Evolutionary conservation across 345 rosid species (phyloP).

Genomic region (Cardamine occulta): DNA sequence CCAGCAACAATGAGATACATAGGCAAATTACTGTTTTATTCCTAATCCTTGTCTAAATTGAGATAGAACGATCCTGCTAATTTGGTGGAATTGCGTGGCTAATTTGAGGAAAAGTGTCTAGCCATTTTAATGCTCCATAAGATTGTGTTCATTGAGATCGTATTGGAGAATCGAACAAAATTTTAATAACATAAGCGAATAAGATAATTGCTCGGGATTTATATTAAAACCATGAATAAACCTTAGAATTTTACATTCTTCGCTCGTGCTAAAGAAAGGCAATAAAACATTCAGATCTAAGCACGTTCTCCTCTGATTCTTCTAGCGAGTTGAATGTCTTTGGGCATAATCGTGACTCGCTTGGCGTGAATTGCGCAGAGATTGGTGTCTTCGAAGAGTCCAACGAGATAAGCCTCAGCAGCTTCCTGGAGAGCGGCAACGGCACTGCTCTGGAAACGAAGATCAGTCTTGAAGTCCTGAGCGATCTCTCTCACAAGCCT

Average conservation of each 20-base stretch:
- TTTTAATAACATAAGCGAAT: neutral
- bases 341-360: conserved; percentile 70
- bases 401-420: conserved; percentile 63
- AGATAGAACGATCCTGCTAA: neutral
- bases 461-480: conserved; percentile 68
- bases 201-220: neutral
- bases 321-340: conserved; percentile 64
- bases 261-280: neutral
- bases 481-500: conserved; percentile 66
- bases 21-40: too few species aligned
- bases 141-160: neutral
- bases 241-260: conserved; percentile 17
- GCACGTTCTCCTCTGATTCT: conserved; percentile 68
- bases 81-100: neutral
- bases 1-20: conserved; percentile 55
- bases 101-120: too few species aligned
- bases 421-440: conserved; percentile 69
- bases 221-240: neutral
- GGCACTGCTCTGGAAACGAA: conserved; percentile 67
- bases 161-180: neutral
- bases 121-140: neutral
- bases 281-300: conserved; percentile 11
- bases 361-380: conserved; percentile 68
- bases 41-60: neutral
- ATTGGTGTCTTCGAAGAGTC: conserved; percentile 63